These are phyloP conservation scores for Chlamydomonas sp. DNA, from an alignment of 139 green algal species.

Conservation along the genomic window DNA sequence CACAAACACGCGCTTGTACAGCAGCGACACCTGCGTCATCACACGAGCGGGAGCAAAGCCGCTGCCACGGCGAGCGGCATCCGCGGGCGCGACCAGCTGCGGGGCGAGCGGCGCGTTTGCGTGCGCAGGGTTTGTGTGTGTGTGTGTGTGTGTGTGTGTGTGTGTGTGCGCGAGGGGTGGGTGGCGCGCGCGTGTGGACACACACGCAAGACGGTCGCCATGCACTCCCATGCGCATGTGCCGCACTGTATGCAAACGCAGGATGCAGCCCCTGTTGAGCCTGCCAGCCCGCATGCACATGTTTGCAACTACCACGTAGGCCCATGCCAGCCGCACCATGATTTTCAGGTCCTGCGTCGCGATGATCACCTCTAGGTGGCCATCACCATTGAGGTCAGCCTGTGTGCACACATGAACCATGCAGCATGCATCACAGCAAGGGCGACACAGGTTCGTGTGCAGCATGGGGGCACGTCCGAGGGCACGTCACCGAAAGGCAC, in stretches of 20 bases:
- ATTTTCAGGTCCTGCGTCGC: constrained; percentile 64
- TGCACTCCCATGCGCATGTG: too few relatives aligned
- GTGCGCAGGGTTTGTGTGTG: constrained; percentile 7
- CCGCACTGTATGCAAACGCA: too few relatives aligned
- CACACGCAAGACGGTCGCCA: too few relatives aligned
- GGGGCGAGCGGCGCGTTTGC: too few relatives aligned
- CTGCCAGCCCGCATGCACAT: too few relatives aligned
- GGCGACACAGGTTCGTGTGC: background rate
- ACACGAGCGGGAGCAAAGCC: constrained; percentile 68
- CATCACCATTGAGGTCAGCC: constrained; percentile 95
- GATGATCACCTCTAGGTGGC: constrained; percentile 74
- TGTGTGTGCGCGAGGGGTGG: background rate
- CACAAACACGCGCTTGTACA: constrained; percentile 10
- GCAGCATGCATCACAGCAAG: background rate
- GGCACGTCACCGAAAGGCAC: background rate
- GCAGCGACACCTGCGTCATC: constrained; percentile 49
- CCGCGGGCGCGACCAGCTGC: constrained; percentile 53
- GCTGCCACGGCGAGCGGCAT: constrained; percentile 43
- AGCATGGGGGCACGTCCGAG: background rate
- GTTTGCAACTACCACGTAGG: too few relatives aligned
- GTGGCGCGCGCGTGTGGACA: too few relatives aligned
- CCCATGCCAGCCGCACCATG: too few relatives aligned
- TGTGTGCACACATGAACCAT: too few relatives aligned
- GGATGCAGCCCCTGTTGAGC: too few relatives aligned
- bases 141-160: constrained; percentile 18